Conservation (phyloP, 2,329 filamentous ascomycete genomes). For the Xylariales sp. region DNA sequence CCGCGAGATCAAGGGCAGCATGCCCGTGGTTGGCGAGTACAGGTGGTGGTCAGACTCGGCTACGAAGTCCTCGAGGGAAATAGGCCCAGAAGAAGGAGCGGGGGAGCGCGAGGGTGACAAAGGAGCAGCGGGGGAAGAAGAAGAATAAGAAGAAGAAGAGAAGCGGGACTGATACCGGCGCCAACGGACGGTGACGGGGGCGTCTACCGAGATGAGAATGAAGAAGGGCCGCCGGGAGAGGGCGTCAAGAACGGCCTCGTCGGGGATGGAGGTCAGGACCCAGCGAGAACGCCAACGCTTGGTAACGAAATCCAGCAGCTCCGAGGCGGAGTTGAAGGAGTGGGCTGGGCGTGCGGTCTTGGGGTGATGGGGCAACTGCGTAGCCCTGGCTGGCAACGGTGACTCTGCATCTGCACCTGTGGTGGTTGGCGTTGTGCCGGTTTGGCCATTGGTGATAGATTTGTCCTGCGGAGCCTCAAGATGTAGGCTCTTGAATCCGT, state of each 20-base stretch:
- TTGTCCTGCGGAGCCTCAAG: constrained; percentile 33
- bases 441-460: neutral
- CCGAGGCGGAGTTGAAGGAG: constrained; percentile 58
- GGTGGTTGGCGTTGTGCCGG: constrained; percentile 8
- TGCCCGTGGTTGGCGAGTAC: constrained; percentile 61
- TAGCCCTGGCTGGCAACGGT: neutral
- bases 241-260: constrained; percentile 67
- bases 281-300: constrained; percentile 77
- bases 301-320: constrained; percentile 81
- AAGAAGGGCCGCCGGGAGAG: constrained; percentile 85
- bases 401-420: too few species aligned
- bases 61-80: constrained; percentile 52
- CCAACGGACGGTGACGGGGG: constrained; percentile 81
- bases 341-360: constrained; percentile 16
- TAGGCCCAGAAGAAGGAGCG: constrained; percentile 11
- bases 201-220: constrained; percentile 86
- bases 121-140: constrained; percentile 4
- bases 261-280: constrained; percentile 80
- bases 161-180: constrained; percentile 60
- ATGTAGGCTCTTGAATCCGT: constrained; percentile 73
- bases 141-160: constrained; percentile 5
- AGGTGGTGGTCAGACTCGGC: constrained; percentile 66
- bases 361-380: neutral
- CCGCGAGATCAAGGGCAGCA: constrained; percentile 73
- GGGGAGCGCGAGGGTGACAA: too few species aligned